Percentiles rank a stretch among this genome's conserved stretches.
Conservation (phyloP, 75 land plant genomes). For the Picea sitchensis region DNA sequence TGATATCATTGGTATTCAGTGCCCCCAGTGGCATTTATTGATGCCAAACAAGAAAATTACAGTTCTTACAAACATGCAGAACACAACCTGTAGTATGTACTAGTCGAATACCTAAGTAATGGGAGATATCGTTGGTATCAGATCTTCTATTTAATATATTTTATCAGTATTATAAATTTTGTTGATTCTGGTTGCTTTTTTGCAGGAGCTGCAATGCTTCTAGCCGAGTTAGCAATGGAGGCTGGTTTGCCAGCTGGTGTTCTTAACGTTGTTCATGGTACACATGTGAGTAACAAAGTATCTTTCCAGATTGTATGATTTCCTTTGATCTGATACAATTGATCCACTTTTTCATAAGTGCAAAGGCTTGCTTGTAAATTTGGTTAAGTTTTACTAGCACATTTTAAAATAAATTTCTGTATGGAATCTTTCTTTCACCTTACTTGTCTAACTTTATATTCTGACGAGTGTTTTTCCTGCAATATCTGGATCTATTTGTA, state of each 20-base stretch:
- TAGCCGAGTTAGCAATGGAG: constrained; percentile 93
- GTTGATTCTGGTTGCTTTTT: constrained; percentile 1
- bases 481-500: background rate
- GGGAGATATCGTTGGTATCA: background rate
- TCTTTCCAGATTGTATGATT: background rate
- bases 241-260: constrained; percentile 97
- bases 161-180: background rate
- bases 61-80: background rate
- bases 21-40: background rate
- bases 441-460: background rate
- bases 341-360: background rate
- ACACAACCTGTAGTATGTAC: background rate
- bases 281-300: constrained; percentile 42
- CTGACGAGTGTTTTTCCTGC: background rate
- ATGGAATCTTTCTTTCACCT: background rate
- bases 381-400: background rate
- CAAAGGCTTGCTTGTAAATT: background rate
- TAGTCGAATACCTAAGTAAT: background rate
- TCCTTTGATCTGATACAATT: background rate
- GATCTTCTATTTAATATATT: background rate
- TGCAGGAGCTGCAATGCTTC: constrained; percentile 88
- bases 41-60: background rate
- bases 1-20: background rate
- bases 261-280: constrained; percentile 92
- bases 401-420: background rate